phyloP scores from a whole-genome alignment of 1,139 yeast species.

The Sugiyamaella castrensis region DNA sequence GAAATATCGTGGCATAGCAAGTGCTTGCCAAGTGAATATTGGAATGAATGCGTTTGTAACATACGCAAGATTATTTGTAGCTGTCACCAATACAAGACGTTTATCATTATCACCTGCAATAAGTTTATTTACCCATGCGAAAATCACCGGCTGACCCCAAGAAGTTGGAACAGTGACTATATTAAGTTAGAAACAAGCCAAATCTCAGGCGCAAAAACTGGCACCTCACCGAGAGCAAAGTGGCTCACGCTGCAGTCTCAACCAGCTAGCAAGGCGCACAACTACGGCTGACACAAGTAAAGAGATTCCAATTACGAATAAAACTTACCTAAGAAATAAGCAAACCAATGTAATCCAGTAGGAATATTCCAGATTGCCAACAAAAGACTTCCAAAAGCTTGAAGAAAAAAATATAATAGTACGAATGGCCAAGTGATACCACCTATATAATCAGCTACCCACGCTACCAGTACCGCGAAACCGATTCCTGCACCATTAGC shows the following conservation, averaged over 20 bases:
- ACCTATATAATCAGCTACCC: conserved; percentile 45
- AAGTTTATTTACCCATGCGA: conserved; percentile 53
- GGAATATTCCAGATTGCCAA: conserved; percentile 50
- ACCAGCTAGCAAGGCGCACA: no score
- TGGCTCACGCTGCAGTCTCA: no score
- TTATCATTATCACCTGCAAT: conserved; percentile 49
- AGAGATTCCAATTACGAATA: no score
- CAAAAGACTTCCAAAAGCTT: conserved; percentile 44
- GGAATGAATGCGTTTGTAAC: conserved; percentile 50
- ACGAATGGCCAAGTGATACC: conserved; percentile 46
- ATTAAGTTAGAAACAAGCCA: no score
- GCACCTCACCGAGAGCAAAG: no score
- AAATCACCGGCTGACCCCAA: conserved; percentile 49
- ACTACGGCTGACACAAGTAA: no score
- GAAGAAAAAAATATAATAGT: conserved; percentile 38
- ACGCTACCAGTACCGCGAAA: conserved; percentile 42
- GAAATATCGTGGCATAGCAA: conserved; percentile 47
- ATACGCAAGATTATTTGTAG: conserved; percentile 52
- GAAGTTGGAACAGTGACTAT: conserved; percentile 46
- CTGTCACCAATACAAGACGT: conserved; percentile 49
- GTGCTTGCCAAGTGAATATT: conserved; percentile 50
- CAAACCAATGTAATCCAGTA: conserved; percentile 47
- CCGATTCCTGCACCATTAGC: conserved; percentile 48
- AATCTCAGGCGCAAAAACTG: no score
- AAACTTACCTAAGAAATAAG: conserved; percentile 40